phyloP scores from a whole-genome alignment of 805 yeast species.

The Teunomyces atbi region DNA sequence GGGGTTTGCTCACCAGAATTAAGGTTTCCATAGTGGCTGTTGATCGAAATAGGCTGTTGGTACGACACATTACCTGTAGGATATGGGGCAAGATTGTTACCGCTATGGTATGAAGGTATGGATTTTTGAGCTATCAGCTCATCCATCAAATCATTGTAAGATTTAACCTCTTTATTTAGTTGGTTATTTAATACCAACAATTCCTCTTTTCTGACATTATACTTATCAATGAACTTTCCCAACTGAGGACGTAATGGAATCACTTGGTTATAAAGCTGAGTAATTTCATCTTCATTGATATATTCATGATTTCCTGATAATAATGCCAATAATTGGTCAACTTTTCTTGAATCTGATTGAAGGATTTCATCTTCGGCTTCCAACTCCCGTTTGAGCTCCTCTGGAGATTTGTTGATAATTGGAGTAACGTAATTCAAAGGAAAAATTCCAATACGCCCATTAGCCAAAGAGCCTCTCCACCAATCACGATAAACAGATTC shows the following conservation, averaged over 20 bases:
- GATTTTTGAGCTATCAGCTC: constrained; percentile 18
- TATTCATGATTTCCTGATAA: constrained; percentile 37
- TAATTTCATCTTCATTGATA: constrained; percentile 62
- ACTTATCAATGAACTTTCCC: constrained; percentile 73
- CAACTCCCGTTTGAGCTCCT: constrained; percentile 53
- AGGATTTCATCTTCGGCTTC: constrained; percentile 54
- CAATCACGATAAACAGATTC: constrained; percentile 90
- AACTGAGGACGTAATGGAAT: constrained; percentile 72
- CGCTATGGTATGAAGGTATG: neutral
- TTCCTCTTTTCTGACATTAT: constrained; percentile 75
- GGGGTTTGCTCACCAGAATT: neutral
- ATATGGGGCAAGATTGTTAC: constrained; percentile 6
- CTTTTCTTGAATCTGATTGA: constrained; percentile 49
- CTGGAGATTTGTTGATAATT: constrained; percentile 60
- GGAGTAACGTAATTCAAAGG: constrained; percentile 91
- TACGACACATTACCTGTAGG: constrained; percentile 3
- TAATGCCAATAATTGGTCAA: constrained; percentile 67
- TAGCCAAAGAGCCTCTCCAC: constrained; percentile 84
- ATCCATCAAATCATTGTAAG: constrained; percentile 70
- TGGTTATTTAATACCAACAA: constrained; percentile 68
- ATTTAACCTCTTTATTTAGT: constrained; percentile 62
- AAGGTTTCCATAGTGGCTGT: neutral
- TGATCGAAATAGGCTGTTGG: neutral
- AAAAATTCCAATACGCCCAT: constrained; percentile 81
- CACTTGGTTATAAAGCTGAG: constrained; percentile 67